Conservation (phyloP, 768 basidiomycete species). For the Dacryopinax spathularia region DNA sequence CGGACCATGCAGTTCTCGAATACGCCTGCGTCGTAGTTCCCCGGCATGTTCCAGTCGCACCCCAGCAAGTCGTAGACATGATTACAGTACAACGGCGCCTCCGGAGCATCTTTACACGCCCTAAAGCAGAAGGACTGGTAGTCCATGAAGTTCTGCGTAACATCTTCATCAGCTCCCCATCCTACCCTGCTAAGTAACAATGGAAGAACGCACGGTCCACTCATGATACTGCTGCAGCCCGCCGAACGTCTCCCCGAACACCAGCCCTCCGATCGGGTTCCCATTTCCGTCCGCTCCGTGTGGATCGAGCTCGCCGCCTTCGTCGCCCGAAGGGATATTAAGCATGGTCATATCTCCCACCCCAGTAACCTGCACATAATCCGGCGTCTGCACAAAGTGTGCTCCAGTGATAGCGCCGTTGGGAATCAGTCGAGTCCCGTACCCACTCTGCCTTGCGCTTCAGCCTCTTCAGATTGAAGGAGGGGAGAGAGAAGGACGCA, state of each 20-base stretch:
- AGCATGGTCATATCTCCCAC: constrained; percentile 30
- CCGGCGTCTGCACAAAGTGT: constrained; percentile 33
- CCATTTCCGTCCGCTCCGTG: constrained; percentile 27
- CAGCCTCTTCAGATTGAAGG: not conserved
- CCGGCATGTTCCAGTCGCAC: constrained; percentile 21
- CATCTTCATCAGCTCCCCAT: not conserved
- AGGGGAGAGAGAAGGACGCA: constrained; percentile 7
- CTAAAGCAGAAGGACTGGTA: constrained; percentile 33
- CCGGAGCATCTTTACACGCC: constrained; percentile 22
- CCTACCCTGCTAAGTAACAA: not conserved
- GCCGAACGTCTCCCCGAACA: constrained; percentile 30
- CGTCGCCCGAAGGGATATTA: constrained; percentile 26
- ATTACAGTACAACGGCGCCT: constrained; percentile 28
- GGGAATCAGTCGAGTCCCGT: constrained; percentile 31
- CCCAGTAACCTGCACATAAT: constrained; percentile 31
- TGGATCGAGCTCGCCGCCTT: constrained; percentile 33
- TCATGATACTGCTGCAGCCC: constrained; percentile 29
- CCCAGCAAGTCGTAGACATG: constrained; percentile 30
- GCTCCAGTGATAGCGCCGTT: constrained; percentile 29
- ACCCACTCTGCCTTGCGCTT: constrained; percentile 24
- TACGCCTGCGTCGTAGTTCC: constrained; percentile 23
- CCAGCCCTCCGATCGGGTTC: constrained; percentile 29
- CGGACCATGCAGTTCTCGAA: constrained; percentile 35
- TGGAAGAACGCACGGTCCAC: constrained; percentile 26
- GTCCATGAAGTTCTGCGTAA: constrained; percentile 25